Base-by-base conservation (phyloP, 129 eudicot species). In the Cynara cardunculus region DNA sequence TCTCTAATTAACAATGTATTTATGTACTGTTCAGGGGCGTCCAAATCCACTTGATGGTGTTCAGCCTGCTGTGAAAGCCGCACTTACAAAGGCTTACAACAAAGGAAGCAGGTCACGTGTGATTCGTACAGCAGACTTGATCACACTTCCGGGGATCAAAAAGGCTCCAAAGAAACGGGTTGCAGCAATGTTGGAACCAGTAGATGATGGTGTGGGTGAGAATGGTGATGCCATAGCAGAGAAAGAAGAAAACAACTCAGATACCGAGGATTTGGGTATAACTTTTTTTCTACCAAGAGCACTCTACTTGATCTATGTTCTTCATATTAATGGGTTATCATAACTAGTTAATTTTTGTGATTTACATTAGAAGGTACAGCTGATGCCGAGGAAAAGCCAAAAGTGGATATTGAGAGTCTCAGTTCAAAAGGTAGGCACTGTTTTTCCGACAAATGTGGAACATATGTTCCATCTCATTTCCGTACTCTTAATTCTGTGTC, bases 151-250 rank as follows among this genome's bases (percentile, higher is more conserved):
- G 64, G 99, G 99, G 62, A 61, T 96, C 2, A 96, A 91, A 67
- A 96, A 92, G 85, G 95, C 93, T 69, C 99, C 97, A 2, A 96
- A 96, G 86, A 96, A 96, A 87, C 87, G 99, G 56, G 82, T 92
- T 34, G 91, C 89, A 11, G 99, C 99, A 21, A 92, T 96, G 93
- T 87, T 96, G 6, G 99, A 95, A 85, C 96, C 99, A 3, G 83
- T 81, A 8, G 92, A 88, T n/a, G 97, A 87, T 28, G 84, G 80
- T 76, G 28, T 77, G 25, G 14, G 24, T 34, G 96, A 76, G 73
- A 95, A 84, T 26, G 93, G 74, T 82, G 89, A 85, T 75, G 81
- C 71, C 18, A n/a, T 77, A 39, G 90, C 78, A 68, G 96, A 84
- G 78, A 88, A 87, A 76, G 97, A 95, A 78, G 99, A 90, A 69